These are phyloP conservation scores for Xylaria digitata DNA, from an alignment of 2,329 filamentous ascomycete genomes.

Conservation along the genomic window DNA sequence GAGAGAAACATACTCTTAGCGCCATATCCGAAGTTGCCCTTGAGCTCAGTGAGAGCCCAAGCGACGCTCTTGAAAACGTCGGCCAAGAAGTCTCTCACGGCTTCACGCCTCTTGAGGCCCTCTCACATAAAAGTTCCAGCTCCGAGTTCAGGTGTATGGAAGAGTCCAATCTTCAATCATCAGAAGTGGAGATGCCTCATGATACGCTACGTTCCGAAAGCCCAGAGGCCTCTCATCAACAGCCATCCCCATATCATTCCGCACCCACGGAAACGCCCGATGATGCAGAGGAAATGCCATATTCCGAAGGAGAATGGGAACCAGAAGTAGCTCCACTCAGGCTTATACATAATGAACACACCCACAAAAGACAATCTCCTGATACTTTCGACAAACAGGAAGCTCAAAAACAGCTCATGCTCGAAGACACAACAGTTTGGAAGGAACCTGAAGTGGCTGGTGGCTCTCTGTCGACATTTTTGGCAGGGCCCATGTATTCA, in stretches of 20 bases:
- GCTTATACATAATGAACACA: neutral
- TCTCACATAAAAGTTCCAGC: neutral
- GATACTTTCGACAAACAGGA: neutral
- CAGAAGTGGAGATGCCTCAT: neutral
- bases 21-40: conserved; percentile 1
- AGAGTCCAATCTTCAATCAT: neutral
- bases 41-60: neutral
- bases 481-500: neutral
- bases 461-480: neutral
- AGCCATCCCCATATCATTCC: neutral
- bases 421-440: neutral
- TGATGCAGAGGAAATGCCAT: no score
- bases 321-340: neutral
- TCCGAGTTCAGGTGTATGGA: neutral
- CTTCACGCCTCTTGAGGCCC: neutral
- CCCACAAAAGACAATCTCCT: neutral
- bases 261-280: neutral
- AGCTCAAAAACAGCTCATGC: neutral
- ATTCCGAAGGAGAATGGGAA: neutral
- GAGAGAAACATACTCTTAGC: neutral
- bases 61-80: neutral
- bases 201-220: neutral
- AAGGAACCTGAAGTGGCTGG: neutral
- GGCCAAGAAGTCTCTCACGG: neutral
- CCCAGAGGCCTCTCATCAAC: neutral